A percentile compares a stretch with the other conserved stretches of the same genome.
phyloP scores from a whole-genome alignment of 768 basidiomycete genomes.

The Russula virescens region DNA sequence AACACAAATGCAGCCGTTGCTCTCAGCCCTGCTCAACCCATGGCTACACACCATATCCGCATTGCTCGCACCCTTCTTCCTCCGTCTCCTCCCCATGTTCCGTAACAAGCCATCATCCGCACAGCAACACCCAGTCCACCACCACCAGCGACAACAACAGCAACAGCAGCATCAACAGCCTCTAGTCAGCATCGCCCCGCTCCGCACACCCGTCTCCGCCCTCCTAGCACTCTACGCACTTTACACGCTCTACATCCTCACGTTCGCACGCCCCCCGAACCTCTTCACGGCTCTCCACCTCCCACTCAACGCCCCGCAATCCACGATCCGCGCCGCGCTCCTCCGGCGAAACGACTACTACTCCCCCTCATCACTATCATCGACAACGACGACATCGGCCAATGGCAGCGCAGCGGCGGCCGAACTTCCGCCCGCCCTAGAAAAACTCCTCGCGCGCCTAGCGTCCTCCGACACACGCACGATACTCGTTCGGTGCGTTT shows the following conservation, averaged over 20 bases:
- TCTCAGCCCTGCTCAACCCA: not conserved
- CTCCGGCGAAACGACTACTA: not conserved
- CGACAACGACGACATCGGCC: not conserved
- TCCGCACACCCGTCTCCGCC: conserved; percentile 6
- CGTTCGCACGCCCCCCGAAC: conserved; percentile 19
- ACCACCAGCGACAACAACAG: no score
- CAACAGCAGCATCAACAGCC: no score
- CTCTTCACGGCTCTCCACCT: conserved; percentile 21
- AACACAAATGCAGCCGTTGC: not conserved
- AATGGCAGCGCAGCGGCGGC: not conserved
- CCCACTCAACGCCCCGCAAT: conserved; percentile 15
- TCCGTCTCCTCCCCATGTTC: not conserved
- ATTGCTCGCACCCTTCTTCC: conserved; percentile 5
- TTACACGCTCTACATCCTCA: conserved; percentile 13
- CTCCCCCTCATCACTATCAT: not conserved
- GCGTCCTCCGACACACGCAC: conserved; percentile 21
- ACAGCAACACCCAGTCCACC: no score
- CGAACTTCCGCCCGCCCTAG: conserved; percentile 13
- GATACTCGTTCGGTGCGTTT: conserved; percentile 21
- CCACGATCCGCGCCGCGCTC: conserved; percentile 11
- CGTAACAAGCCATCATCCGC: not conserved
- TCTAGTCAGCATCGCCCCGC: not conserved
- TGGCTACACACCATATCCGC: conserved; percentile 12
- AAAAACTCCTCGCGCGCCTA: conserved; percentile 20
- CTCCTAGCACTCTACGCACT: conserved; percentile 20